These are phyloP conservation scores for Vitis hybrid DNA, from an alignment of 177 flowering plant species.

Conservation along the genomic window DNA sequence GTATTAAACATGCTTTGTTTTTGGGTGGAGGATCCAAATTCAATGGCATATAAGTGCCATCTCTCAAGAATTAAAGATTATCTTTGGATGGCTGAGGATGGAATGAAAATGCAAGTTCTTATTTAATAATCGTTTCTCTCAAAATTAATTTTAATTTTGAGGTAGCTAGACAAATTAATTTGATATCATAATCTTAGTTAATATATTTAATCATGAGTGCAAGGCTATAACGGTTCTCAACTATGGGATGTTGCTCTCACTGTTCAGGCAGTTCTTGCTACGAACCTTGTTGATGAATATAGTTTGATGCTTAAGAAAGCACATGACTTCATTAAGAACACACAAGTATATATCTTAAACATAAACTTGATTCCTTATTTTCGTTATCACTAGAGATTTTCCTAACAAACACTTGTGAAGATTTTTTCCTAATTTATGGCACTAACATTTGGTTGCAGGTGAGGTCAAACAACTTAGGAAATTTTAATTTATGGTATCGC, in stretches of 20 bases:
- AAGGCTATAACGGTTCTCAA: slow-evolving; percentile 44
- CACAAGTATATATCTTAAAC: slow-evolving; percentile 22
- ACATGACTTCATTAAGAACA: slow-evolving; percentile 24
- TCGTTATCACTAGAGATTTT: neutral
- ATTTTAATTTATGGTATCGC: slow-evolving; percentile 24
- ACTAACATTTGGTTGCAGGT: too few relatives aligned
- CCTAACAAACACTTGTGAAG: neutral
- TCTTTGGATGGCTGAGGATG: slow-evolving; percentile 40
- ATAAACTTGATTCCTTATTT: too few relatives aligned
- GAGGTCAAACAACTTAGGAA: too few relatives aligned
- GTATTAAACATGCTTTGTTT: slow-evolving; percentile 39
- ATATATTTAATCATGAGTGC: neutral
- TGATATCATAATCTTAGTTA: neutral
- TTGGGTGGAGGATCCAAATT: slow-evolving; percentile 41
- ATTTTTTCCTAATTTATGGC: too few relatives aligned
- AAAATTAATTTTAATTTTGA: neutral
- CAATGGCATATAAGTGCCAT: slow-evolving; percentile 30
- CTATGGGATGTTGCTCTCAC: slow-evolving; percentile 37
- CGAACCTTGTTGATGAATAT: slow-evolving; percentile 28
- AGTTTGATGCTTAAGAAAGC: slow-evolving; percentile 34
- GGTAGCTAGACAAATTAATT: neutral
- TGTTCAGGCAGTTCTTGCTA: slow-evolving; percentile 37
- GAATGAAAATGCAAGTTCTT: slow-evolving; percentile 39
- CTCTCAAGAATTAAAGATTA: slow-evolving; percentile 36
- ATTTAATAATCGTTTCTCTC: neutral